phyloP scores from a whole-genome alignment of 1,284 basidiomycete genomes.

The Heimioporus retisporus region DNA sequence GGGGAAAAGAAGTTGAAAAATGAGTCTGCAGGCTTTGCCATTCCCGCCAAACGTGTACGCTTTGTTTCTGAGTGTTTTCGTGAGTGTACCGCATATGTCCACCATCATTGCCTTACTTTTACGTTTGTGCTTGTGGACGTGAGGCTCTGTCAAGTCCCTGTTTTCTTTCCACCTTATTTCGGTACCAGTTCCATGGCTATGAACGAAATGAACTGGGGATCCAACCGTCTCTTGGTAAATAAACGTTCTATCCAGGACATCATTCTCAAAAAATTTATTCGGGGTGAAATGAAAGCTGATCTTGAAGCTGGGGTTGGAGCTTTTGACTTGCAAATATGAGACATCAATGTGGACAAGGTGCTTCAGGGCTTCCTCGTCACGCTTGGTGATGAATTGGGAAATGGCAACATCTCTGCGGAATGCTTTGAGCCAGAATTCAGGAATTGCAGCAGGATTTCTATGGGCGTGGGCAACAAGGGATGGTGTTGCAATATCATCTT shows the following conservation, averaged over 20 bases:
- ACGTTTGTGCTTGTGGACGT: conserved; percentile 99
- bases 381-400: conserved; percentile 92
- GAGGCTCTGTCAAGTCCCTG: conserved; percentile 97
- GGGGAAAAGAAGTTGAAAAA: conserved; percentile 99
- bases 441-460: conserved; percentile 62
- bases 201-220: conserved; percentile 95
- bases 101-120: conserved; percentile 74
- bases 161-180: conserved; percentile 98
- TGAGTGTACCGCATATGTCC: conserved; percentile 12
- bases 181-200: conserved; percentile 92
- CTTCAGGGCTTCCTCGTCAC: conserved; percentile 85
- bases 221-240: conserved; percentile 95
- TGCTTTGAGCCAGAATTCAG: conserved; percentile 98
- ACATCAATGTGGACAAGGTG: conserved; percentile 76
- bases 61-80: conserved; percentile 78
- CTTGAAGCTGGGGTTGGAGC: conserved; percentile 90
- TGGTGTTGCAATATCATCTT: no score
- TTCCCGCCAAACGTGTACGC: conserved; percentile 92
- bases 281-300: conserved; percentile 85
- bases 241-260: conserved; percentile 92
- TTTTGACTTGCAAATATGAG: conserved; percentile 67
- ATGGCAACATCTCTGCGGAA: conserved; percentile 93
- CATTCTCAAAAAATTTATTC: conserved; percentile 94
- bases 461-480: no score
- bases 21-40: conserved; percentile 89